phyloP scores from a whole-genome alignment of 257 asterid species.

The Fraxinus anomala region DNA sequence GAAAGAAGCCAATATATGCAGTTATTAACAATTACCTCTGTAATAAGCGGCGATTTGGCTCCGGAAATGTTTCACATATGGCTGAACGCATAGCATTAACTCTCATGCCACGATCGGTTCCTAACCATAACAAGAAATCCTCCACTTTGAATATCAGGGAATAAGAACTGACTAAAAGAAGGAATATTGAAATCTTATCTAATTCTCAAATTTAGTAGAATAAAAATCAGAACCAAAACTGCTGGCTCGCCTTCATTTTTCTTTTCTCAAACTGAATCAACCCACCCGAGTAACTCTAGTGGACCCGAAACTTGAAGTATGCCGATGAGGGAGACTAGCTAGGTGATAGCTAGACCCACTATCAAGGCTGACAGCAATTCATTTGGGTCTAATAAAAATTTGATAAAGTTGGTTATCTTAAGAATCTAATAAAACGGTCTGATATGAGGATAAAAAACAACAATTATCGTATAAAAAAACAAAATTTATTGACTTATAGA shows the following conservation, averaged over 20 bases:
- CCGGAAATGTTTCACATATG: constrained; percentile 97
- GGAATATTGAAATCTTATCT: background rate
- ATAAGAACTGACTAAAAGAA: background rate
- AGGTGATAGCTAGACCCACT: background rate
- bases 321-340: background rate
- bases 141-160: constrained; percentile 3
- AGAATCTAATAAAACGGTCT: constrained; percentile 14
- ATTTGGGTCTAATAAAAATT: background rate
- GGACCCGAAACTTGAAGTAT: background rate
- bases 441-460: constrained; percentile 11
- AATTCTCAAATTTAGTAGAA: background rate
- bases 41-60: constrained; percentile 92
- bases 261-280: background rate
- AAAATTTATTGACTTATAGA: constrained; percentile 2
- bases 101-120: constrained; percentile 81
- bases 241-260: background rate
- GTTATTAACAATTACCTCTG: constrained; percentile 59
- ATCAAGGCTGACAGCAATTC: background rate
- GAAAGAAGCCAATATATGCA: background rate
- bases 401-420: background rate
- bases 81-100: constrained; percentile 85
- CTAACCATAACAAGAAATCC: constrained; percentile 45
- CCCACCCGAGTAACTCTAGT: background rate
- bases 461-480: background rate
- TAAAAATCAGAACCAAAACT: background rate